A percentile compares a stretch with the other conserved stretches of the same genome.
Evolutionary conservation across 495 filamentous ascomycete genomes (phyloP).

Genomic region (Apiosordaria backusii): DNA sequence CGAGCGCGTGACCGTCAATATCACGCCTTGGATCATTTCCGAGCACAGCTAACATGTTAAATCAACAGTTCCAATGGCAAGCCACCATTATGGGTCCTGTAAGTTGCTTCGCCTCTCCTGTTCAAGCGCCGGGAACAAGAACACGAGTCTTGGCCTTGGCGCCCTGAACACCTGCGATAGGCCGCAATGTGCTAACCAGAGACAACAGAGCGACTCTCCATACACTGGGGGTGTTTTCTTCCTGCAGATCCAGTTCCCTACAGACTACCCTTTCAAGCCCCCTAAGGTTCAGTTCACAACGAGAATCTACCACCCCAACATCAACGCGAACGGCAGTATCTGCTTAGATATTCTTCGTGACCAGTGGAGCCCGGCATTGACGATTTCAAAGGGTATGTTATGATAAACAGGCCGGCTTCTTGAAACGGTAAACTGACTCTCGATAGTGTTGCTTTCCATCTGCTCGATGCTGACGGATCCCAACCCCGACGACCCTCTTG

Average conservation of each 20-base stretch:
- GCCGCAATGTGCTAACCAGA: constrained; percentile 11
- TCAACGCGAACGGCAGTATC: constrained; percentile 99
- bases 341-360: constrained; percentile 97
- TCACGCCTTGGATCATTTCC: not conserved
- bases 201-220: constrained; percentile 75
- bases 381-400: constrained; percentile 89
- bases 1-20: not conserved
- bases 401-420: not conserved
- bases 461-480: constrained; percentile 99
- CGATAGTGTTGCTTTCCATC: constrained; percentile 87
- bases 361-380: constrained; percentile 98
- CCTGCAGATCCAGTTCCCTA: constrained; percentile 96
- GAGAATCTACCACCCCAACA: constrained; percentile 99
- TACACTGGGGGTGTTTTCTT: constrained; percentile 99
- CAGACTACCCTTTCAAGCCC: constrained; percentile 99
- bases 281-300: constrained; percentile 99
- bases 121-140: not conserved
- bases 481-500: constrained; percentile 96
- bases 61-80: constrained; percentile 94
- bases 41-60: constrained; percentile 32
- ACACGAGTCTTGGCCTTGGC: not conserved
- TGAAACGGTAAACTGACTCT: constrained; percentile 3
- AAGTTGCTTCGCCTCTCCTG: constrained; percentile 44
- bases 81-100: constrained; percentile 99
- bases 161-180: not conserved